Conservation (phyloP, 2,329 filamentous ascomycete genomes). For the Byssoonygena ceratinophila region DNA sequence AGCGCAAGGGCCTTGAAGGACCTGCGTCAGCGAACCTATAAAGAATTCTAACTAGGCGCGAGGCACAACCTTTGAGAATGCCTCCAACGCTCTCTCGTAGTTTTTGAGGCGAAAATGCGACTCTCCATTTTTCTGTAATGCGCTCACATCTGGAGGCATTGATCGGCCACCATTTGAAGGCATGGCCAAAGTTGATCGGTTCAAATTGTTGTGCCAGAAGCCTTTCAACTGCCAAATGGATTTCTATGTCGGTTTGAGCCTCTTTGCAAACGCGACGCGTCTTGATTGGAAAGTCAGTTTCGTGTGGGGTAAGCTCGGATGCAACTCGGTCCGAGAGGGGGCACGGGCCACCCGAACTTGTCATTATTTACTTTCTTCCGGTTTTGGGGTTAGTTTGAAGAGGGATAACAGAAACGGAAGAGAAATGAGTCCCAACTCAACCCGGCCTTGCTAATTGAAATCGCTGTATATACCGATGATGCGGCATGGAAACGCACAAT, state of each 20-base stretch:
- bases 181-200: background rate
- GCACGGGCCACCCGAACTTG: constrained; percentile 2
- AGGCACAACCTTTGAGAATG: constrained; percentile 31
- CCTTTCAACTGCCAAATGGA: too few relatives aligned
- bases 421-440: constrained; percentile 2
- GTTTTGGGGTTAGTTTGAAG: constrained; percentile 24
- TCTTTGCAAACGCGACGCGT: constrained; percentile 1
- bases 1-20: constrained; percentile 29
- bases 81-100: constrained; percentile 35
- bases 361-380: constrained; percentile 38
- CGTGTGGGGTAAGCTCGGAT: constrained; percentile 4
- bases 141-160: background rate
- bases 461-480: background rate
- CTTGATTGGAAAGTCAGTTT: background rate
- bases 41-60: background rate
- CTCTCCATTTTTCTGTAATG: constrained; percentile 33
- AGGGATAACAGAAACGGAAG: too few relatives aligned
- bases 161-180: too few relatives aligned
- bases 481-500: constrained; percentile 39
- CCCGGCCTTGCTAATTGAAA: background rate
- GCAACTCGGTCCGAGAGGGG: background rate
- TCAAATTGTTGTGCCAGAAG: background rate
- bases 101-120: constrained; percentile 36
- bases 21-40: constrained; percentile 2
- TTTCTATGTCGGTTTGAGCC: too few relatives aligned